These are phyloP conservation scores for Melaleuca quinquenervia DNA, from an alignment of 345 rosid genomes.

Conservation along the genomic window DNA sequence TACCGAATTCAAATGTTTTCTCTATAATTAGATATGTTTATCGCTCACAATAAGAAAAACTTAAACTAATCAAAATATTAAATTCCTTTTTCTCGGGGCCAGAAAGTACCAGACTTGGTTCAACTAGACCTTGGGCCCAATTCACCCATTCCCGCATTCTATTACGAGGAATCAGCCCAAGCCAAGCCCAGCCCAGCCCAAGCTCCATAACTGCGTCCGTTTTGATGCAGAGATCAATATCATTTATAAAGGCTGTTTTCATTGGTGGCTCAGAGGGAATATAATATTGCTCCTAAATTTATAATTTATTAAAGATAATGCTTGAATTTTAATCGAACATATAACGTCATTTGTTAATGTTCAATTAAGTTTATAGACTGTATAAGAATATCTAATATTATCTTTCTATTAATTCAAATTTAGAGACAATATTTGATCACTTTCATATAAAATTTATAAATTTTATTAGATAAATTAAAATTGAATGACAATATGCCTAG, in stretches of 20 bases:
- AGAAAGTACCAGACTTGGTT: background rate
- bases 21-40: background rate
- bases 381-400: background rate
- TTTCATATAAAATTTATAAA: no score
- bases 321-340: background rate
- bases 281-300: background rate
- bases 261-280: background rate
- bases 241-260: background rate
- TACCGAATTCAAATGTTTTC: background rate
- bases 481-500: no score
- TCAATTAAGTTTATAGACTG: rapidly evolving
- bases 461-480: no score
- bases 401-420: background rate
- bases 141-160: background rate
- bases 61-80: background rate
- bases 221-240: background rate
- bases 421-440: background rate
- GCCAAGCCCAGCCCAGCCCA: background rate
- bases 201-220: background rate
- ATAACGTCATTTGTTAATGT: background rate
- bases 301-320: rapidly evolving
- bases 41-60: background rate
- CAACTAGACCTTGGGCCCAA: background rate
- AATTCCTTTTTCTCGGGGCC: background rate
- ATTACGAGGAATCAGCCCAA: background rate